These are phyloP conservation scores for Arabidopsis hybrid DNA, from an alignment of 441 rosid species.

Conservation along the genomic window DNA sequence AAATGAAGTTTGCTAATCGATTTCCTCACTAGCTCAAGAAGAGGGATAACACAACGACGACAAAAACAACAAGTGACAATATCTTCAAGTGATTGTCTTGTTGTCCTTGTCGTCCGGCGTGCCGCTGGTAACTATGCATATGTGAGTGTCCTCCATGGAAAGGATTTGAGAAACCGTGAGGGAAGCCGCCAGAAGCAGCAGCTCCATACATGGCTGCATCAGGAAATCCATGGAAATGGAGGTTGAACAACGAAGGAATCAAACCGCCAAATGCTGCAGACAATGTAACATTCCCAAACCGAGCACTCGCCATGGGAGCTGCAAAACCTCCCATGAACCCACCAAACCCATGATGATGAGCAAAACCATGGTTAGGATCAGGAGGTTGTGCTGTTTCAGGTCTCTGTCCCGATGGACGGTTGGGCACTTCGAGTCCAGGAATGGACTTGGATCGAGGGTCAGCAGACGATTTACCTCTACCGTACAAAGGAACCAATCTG, in stretches of 20 bases:
- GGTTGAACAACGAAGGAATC: slow-evolving; percentile 83
- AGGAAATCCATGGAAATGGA: slow-evolving; percentile 87
- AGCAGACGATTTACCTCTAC: slow-evolving; percentile 80
- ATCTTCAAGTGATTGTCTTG: slow-evolving; percentile 82
- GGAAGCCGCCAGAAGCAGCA: slow-evolving; percentile 63
- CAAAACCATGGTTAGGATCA: slow-evolving; percentile 72
- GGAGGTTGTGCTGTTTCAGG: slow-evolving; percentile 96
- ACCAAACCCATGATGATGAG: slow-evolving; percentile 80
- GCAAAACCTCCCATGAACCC: slow-evolving; percentile 81
- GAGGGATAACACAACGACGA: slow-evolving; percentile 67
- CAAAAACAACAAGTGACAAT: slow-evolving; percentile 59
- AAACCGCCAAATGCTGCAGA: slow-evolving; percentile 91
- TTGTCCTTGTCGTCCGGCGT: slow-evolving; percentile 69
- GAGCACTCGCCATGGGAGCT: slow-evolving; percentile 72
- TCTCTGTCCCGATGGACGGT: slow-evolving; percentile 95
- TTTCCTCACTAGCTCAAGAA: slow-evolving; percentile 54
- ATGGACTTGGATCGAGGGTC: slow-evolving; percentile 89
- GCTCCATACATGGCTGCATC: slow-evolving; percentile 78
- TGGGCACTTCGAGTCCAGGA: slow-evolving; percentile 82
- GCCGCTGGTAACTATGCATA: slow-evolving; percentile 66
- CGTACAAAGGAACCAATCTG: slow-evolving; percentile 90
- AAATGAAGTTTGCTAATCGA: slow-evolving; percentile 24
- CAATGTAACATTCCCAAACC: slow-evolving; percentile 83
- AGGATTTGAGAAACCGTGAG: slow-evolving; percentile 68
- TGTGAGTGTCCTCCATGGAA: slow-evolving; percentile 83